Base-by-base conservation (phyloP, 306 rosid genomes). In the Bauhinia variegata region DNA sequence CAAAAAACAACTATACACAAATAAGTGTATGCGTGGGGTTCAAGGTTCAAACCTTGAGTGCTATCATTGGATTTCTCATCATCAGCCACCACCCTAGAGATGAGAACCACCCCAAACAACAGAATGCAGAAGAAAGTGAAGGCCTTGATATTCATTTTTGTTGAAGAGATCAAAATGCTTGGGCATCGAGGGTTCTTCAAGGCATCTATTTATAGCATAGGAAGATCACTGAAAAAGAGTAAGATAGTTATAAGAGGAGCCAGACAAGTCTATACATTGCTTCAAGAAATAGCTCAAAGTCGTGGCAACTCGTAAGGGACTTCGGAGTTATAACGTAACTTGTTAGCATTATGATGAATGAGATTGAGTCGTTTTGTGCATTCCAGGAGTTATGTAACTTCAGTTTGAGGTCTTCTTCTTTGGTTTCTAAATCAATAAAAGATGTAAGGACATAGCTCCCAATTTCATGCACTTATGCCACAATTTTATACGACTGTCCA, bases 101-200 rank as follows among this genome's bases (percentile, higher is more conserved):
- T 66, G 13, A 72, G 50, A 46, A 36, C 53, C 54, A 66, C 71
- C 11, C 33, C 56, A 5, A 10, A 47, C 2, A 10, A 47, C 2
- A 78, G 67, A 44, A 37, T 46, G 36, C 64, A 23, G 6, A 66
- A 18, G 28, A 72, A 18, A 30, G 36, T 10, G 44, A 62, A 76
- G 3, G 78, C 34, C 38, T 67, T 78, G 16, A 67, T 8, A 23
- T 49, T 67, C 78, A 78, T 78, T 8, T 15, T 62, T 63, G 2
- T 31, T 13, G 28, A 8, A 30, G 16, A 62, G 51, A 44, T 39
- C 38, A 38, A 62, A 48, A 65, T 0, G 9, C 13, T 65, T 68
- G 62, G 72, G 73, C 14, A 38, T 13, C 8, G 11, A 59, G 38
- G 49, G 11, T 14, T 18, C 3, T 43, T 30, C 50, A 19, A 19